phyloP scores from a whole-genome alignment of 192 early-diverging fungal genomes.

The Backusella sp. region DNA sequence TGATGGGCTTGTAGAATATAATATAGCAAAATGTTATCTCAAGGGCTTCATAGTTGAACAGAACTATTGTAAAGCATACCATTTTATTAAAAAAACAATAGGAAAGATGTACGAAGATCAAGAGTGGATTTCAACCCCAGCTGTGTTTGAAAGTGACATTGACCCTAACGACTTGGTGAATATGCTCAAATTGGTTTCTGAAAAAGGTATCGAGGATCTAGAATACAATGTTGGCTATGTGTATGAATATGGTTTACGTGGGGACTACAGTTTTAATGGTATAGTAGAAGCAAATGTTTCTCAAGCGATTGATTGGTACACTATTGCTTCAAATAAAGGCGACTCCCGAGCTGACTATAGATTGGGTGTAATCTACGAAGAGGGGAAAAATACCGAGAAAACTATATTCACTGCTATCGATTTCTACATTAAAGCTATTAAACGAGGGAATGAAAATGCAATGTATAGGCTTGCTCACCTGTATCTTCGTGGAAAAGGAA shows the following conservation, averaged over 20 bases:
- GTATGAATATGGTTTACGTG: not conserved
- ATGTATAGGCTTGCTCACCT: not conserved
- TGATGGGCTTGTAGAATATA: too few species aligned
- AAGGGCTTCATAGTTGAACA: too few species aligned
- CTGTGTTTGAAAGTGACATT: not conserved
- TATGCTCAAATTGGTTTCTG: not conserved
- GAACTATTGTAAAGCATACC: not conserved
- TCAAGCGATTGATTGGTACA: not conserved
- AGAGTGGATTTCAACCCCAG: not conserved
- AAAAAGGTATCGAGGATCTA: not conserved
- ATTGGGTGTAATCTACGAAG: not conserved
- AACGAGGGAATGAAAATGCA: not conserved
- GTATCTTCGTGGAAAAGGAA: not conserved
- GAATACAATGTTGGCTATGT: not conserved
- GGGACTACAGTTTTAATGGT: not conserved
- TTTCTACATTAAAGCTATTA: not conserved
- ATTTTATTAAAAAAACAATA: not conserved
- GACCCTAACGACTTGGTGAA: not conserved
- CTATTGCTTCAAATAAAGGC: not conserved
- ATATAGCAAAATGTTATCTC: too few species aligned
- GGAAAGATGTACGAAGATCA: not conserved
- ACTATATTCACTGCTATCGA: not conserved
- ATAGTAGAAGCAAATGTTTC: not conserved
- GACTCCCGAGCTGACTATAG: not conserved
- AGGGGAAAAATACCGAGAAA: not conserved